Base-by-base conservation (phyloP, 495 filamentous ascomycete genomes). In the Tuber brumale region DNA sequence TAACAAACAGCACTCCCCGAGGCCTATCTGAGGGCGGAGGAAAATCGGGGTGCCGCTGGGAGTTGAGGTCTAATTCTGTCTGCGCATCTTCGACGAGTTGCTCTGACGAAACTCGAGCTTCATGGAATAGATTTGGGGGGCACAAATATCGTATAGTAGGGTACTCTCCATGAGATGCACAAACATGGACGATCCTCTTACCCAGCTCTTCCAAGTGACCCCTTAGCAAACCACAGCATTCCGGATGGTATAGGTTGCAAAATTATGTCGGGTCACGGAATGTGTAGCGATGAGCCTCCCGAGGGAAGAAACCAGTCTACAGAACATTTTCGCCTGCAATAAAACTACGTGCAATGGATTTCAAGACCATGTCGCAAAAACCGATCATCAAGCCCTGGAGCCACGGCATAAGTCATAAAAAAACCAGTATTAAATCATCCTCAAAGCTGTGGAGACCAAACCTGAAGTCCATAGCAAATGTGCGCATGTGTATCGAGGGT, bases 211-310 rank as follows among this genome's bases (percentile, higher is more conserved):
- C 88, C 86, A 99, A 88, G 80, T 99, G 95, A 61, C 87, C 86
- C 61, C 89, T 87, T 45, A 98, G 91, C 69, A 97, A 87, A 76
- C 91, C 87, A 82, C 94, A 95, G 84, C 95, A 98, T 71, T 87
- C 88, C 19, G 95, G 95, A 83, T 98, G 94, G 86, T 91, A 99
- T 72, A 99, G 85, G 18, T 95, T 88, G 5, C 93, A 94, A 82
- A 98, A 98, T 84, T 94, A 97, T 88, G 90, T 96, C 0, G 95
- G 95, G 83, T 98, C 95, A 75, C 92, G 88, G 77, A 98, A 97
- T 2, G 93, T 97, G 77, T 97, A 86, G 45, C 98, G 84, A 81
- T 93, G 93, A 19, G 96, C 97, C 85, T 99, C 95, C 74, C 92
- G 89, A 35, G 95, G 94, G 83, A 90, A 95, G 83, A 89, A 99